Evolutionary conservation across 257 asterid species (phyloP), one percentile per base, ranked within the genome.

Genomic region (Leonotis leonurus): DNA sequence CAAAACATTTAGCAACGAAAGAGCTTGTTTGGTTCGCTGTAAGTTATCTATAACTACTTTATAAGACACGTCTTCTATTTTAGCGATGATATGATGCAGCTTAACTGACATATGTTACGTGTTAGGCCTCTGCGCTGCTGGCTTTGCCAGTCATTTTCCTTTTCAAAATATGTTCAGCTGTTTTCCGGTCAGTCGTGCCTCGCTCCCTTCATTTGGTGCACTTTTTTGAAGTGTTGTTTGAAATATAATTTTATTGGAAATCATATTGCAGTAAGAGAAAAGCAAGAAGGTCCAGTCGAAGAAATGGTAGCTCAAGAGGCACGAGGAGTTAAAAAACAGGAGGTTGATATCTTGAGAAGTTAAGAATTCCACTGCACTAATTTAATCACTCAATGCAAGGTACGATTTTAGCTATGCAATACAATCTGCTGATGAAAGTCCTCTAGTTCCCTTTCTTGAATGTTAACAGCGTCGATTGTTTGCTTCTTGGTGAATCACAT

Each of bases 11-110:
- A 45, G 93, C 90, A n/a, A 83, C 95, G 5, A 86, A 79, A 68
- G 95, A 88, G 76, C 76, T 88, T 53, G 80, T 80, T 71, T 86
- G 96, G 96, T 85, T 88, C 70, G 67, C 83, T 66, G 95, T 88
- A 83, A 72, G 84, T 78, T 69, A 55, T 51, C 54, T 26, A 41
- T 32, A 18, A 22, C 61, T 36, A 22, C 60, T 30, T 64, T 64
- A 44, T 65, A 24, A 54, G 40, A 51, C 62, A 49, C 25, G 21
- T 67, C 17, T 39, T 56, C 27, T 22, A 17, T 21, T 39, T 6
- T 18, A 39, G 11, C 6, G 17, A 55, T 30, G 9, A 17, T 52
- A 43, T 12, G 1, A 16, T 49, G 56, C 18, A 49, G 16, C 56
- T 12, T 26, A 54, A 66, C 37, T 64, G 71, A 29, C 33, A 4